Base-by-base conservation (phyloP, 192 early-diverging fungal species). In the Linderina pennispora region DNA sequence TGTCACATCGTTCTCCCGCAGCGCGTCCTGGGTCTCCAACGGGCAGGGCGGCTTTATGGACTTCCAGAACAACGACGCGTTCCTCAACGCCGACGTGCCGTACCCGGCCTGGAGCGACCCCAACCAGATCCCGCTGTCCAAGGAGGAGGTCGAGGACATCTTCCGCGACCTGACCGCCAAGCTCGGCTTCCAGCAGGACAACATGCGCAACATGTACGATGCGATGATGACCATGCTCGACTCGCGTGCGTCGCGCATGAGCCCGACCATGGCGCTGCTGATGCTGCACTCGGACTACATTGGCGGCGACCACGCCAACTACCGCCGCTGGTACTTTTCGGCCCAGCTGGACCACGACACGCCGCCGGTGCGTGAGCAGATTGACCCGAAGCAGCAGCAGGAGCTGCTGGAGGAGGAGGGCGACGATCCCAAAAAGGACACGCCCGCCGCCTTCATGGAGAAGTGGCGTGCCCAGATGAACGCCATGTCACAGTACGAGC, bases 311-410 rank as follows among this genome's bases (percentile, higher is more conserved):
- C 66, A 85, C 41, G 80, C 85, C 45, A 90, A 90, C 71, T 90
- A 87, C 58, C 77, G 85, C 17, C 83, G 81, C 43, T 90, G 87
- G 87, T 90, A 82, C 64, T 87, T 90, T 66, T 83, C 83, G 21
- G 77, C 85, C 8, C 79, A 82, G 49, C 60, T 84, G 18, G 80
- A 85, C 46, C 56, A 77, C 43, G 74, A 79, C 38, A 73, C 69
- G 10, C 75, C 75, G 21, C 47, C 75, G 4, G 39, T 74, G 21
- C 70, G 69, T 36, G 60, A 63, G 48, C 72, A 75, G 45, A 60
- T 68, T 6, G 72, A 68, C 40, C 72, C 72, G 33, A 68, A 67
- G 53, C 60, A 64, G 42, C 64, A 67, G 54, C 65, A 63, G 14
- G 72, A 63, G 49, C 19, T 69, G 33, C 65, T 67, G 17, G 72